Base-by-base conservation (phyloP, 768 basidiomycete genomes). In the Tylopilus subfusipes region DNA sequence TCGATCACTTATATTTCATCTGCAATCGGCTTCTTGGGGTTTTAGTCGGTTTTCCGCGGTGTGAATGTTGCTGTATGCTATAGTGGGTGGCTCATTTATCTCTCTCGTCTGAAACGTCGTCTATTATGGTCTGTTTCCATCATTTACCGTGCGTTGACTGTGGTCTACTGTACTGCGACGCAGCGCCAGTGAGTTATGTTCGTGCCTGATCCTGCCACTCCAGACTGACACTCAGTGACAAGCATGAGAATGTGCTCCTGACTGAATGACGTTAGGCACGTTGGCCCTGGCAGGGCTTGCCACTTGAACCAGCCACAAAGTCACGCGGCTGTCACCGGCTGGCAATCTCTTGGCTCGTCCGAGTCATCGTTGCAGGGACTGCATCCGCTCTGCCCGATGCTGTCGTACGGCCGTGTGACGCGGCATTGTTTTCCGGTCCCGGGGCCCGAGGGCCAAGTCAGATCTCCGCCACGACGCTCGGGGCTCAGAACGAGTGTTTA, bases 11-110 rank as follows among this genome's bases (percentile, higher is more conserved):
- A 56, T 51, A 53, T 65, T 53, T 54, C 55, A 44, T 39, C 50
- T 30, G 19, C 34, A 31, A 46, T 43, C 44, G 29, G 45, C 45
- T 56, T 65, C 60, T 56, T 59, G 60, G 55, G 62, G 46, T 30
- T 48, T 54, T 58, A 22, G 49, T 57, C 61, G 61, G 62, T 51
- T 52, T 38, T 67, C 65, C 66, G 65, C 58, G 66, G 67, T 53
- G 42, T 42, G 36, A 40, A 46, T 22, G 55, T 19, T 50, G 29
- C 21, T 56, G 55, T 43, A 30, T 48, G 36, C 29, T 33, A 16
- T 29, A 34, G 25, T 22, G 27, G 42, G 31, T n/a, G 31, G 29
- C 42, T 43, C 53, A 18, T 44, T 46, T 25, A 39, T 42, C 47
- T 53, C 33, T 36, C 50, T 56, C 29, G 19, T 52, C 42, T 51